Evolutionary conservation across 2,329 filamentous ascomycete genomes (phyloP).

Genomic region (Colletotrichum graminicola): DNA sequence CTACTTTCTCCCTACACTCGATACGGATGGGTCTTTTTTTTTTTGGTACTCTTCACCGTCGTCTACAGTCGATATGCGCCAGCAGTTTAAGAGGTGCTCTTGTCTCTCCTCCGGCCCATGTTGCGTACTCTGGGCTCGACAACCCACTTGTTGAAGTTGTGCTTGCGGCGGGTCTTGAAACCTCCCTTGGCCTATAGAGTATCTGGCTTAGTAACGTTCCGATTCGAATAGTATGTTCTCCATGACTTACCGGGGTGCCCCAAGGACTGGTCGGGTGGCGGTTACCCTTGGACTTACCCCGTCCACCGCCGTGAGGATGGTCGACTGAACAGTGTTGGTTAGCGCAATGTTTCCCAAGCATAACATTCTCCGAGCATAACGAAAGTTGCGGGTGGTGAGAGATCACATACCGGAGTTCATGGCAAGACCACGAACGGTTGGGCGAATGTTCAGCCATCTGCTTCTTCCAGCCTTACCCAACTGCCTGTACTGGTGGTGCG

Average conservation of each 20-base stretch:
- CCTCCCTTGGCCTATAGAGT: slow-evolving; percentile 77
- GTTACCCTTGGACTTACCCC: slow-evolving; percentile 99
- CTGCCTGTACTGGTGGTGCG: slow-evolving; percentile 88
- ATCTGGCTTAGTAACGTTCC: slow-evolving; percentile 47
- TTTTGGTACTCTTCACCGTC: background rate
- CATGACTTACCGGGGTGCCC: slow-evolving; percentile 86
- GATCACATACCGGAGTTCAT: slow-evolving; percentile 90
- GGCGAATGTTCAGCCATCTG: slow-evolving; percentile 93
- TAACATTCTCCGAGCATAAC: too few species aligned
- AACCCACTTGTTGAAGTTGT: slow-evolving; percentile 92
- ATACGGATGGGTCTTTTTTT: background rate
- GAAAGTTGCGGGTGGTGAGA: background rate
- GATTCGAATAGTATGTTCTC: background rate
- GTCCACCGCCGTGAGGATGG: slow-evolving; percentile 98
- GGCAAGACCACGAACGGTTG: slow-evolving; percentile 95
- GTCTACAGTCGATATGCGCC: background rate
- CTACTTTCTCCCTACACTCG: background rate
- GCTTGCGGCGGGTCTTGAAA: slow-evolving; percentile 91
- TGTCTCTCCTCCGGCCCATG: slow-evolving; percentile 86
- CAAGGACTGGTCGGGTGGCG: slow-evolving; percentile 94
- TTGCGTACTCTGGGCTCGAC: slow-evolving; percentile 87
- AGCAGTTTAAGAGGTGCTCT: slow-evolving; percentile 50
- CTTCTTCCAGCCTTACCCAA: slow-evolving; percentile 95
- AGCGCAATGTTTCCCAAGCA: slow-evolving; percentile 10
- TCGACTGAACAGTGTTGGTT: slow-evolving; percentile 69